phyloP scores from a whole-genome alignment of 176 grass and related monocot genomes.

The Lolium rigidum region DNA sequence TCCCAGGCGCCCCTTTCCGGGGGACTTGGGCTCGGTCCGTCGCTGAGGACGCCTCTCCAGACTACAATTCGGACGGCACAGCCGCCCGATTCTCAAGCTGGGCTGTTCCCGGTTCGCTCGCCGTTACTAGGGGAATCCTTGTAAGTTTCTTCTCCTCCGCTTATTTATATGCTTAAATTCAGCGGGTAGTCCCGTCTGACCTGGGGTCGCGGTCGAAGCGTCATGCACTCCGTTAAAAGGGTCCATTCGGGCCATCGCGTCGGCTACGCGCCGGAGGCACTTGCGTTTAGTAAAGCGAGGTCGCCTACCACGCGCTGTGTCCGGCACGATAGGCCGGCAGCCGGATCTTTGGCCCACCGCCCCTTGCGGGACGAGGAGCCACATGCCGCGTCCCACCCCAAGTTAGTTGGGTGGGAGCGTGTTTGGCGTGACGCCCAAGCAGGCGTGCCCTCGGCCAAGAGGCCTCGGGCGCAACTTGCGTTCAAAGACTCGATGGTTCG shows the following conservation, averaged over 20 bases:
- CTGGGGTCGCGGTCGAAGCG: not conserved
- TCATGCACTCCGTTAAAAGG: not conserved
- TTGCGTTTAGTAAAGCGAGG: too few relatives aligned
- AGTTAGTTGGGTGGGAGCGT: too few relatives aligned
- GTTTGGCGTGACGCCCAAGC: too few relatives aligned
- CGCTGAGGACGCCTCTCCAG: slow-evolving; percentile 56
- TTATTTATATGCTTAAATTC: slow-evolving; percentile 28
- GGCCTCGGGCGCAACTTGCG: slow-evolving; percentile 12
- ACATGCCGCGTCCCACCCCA: too few relatives aligned
- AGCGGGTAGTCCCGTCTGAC: not conserved
- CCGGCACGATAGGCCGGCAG: too few relatives aligned
- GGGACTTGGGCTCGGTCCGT: slow-evolving; percentile 41
- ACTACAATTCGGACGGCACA: slow-evolving; percentile 30
- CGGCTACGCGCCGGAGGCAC: too few relatives aligned
- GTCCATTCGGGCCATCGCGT: not conserved
- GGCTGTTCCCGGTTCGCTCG: not conserved
- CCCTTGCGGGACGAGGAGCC: too few relatives aligned
- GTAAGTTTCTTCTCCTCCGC: slow-evolving; percentile 14
- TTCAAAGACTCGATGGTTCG: slow-evolving; percentile 90
- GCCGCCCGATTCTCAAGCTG: slow-evolving; percentile 21
- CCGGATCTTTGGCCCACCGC: too few relatives aligned
- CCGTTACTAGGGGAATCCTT: slow-evolving; percentile 22
- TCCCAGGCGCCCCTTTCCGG: slow-evolving; percentile 54
- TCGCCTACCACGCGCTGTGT: too few relatives aligned
- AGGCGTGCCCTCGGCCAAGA: too few relatives aligned